Conservation (phyloP, 176 grass and related monocot species). For the Miscanthus lutarioriparius region DNA sequence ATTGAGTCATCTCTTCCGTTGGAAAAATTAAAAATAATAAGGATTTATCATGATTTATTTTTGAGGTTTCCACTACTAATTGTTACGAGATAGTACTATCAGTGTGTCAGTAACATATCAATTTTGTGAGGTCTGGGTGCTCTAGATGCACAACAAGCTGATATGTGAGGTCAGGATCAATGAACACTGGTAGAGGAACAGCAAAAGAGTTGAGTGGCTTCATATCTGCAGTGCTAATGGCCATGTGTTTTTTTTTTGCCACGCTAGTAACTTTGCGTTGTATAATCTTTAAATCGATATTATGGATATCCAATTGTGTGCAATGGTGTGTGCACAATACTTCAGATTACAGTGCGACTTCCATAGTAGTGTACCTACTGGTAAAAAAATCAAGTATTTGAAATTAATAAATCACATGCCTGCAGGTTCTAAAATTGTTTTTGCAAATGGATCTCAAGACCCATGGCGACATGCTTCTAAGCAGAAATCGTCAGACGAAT, state of each 20-base stretch:
- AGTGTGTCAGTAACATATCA: conserved; percentile 2
- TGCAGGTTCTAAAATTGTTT: conserved; percentile 91
- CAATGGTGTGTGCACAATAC: neutral
- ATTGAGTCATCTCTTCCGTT: no score
- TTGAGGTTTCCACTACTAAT: neutral
- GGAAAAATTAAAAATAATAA: neutral
- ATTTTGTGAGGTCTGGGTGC: conserved; percentile 4
- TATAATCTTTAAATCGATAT: no score
- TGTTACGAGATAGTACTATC: neutral
- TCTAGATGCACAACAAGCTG: conserved; percentile 3
- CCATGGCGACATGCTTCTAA: conserved; percentile 98
- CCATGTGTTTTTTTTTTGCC: neutral
- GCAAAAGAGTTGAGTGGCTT: neutral
- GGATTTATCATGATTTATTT: conserved; percentile 1
- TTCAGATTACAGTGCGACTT: conserved; percentile 1
- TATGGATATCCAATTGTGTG: neutral
- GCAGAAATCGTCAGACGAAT: conserved; percentile 73
- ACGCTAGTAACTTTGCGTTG: no score
- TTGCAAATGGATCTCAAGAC: conserved; percentile 93
- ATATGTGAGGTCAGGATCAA: conserved; percentile 4
- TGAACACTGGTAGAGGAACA: neutral
- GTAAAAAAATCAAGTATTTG: neutral
- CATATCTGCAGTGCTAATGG: neutral
- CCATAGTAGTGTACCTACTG: neutral
- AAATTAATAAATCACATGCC: neutral